Conservation (phyloP, 805 yeast species). For the Starmera caribaea region DNA sequence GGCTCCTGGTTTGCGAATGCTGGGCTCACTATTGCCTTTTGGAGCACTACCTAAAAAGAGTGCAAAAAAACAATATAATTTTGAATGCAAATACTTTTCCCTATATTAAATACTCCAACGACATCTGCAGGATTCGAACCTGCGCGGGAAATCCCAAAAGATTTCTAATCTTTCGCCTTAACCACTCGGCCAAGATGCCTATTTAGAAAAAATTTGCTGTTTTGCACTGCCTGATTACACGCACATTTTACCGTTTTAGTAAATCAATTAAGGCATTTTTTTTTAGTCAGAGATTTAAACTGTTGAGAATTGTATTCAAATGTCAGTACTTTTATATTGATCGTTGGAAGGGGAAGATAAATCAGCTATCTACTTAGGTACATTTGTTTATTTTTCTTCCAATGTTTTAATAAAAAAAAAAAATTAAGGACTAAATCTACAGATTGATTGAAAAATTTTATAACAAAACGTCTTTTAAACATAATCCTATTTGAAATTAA, state of each 20-base stretch:
- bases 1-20: no score
- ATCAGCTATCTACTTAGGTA: no score
- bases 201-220: background rate
- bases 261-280: background rate
- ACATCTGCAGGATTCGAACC: slow-evolving; percentile 22
- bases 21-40: no score
- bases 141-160: slow-evolving; percentile 21
- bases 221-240: background rate
- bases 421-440: background rate
- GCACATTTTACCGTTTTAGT: background rate
- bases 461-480: background rate
- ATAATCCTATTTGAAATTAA: background rate
- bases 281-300: no score
- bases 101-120: slow-evolving; percentile 7
- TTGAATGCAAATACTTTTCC: background rate
- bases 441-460: background rate
- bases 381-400: no score
- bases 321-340: no score
- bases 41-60: no score
- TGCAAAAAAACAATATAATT: background rate
- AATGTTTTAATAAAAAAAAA: no score
- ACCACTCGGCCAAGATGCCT: slow-evolving; percentile 22
- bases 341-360: no score
- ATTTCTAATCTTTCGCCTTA: slow-evolving; percentile 19
- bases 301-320: no score